Percentiles rank a stretch among this genome's conserved stretches.
Conservation (phyloP, 2,329 filamentous ascomycete genomes). For the Scedosporium aurantiacum region DNA sequence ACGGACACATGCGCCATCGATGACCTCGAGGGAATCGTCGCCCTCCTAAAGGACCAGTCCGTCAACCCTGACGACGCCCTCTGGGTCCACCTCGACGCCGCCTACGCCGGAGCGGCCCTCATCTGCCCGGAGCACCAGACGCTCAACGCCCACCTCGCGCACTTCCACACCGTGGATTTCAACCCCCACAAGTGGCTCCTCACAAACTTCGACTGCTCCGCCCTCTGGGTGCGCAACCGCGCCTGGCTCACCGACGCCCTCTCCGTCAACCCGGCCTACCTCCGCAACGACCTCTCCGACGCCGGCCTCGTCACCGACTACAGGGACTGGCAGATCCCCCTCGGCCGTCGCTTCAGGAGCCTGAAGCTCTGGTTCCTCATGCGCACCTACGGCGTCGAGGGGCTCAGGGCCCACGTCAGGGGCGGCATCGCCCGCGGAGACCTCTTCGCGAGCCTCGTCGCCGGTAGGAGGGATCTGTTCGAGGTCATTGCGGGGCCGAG, state of each 20-base stretch:
- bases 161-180: slow-evolving; percentile 82
- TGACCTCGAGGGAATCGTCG: slow-evolving; percentile 60
- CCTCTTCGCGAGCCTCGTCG: slow-evolving; percentile 52
- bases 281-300: slow-evolving; percentile 71
- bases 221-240: slow-evolving; percentile 67
- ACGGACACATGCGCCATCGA: slow-evolving; percentile 85
- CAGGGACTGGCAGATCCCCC: slow-evolving; percentile 92
- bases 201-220: slow-evolving; percentile 80
- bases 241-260: slow-evolving; percentile 69
- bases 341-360: slow-evolving; percentile 77
- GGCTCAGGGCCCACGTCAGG: slow-evolving; percentile 39
- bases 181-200: slow-evolving; percentile 98
- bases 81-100: slow-evolving; percentile 91
- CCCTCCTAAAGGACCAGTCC: slow-evolving; percentile 20
- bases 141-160: slow-evolving; percentile 40
- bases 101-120: slow-evolving; percentile 80
- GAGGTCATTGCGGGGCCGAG: slow-evolving; percentile 60
- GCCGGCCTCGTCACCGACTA: slow-evolving; percentile 84
- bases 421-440: slow-evolving; percentile 59
- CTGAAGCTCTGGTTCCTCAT: slow-evolving; percentile 95
- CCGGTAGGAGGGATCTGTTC: slow-evolving; percentile 56
- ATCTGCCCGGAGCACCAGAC: slow-evolving; percentile 68
- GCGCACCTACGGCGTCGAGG: slow-evolving; percentile 66
- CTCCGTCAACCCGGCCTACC: slow-evolving; percentile 68
- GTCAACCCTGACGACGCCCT: slow-evolving; percentile 26